Evolutionary conservation across 225 moss, liverwort and hornwort species (phyloP).

Genomic region (Antitrichia curtipendula): DNA sequence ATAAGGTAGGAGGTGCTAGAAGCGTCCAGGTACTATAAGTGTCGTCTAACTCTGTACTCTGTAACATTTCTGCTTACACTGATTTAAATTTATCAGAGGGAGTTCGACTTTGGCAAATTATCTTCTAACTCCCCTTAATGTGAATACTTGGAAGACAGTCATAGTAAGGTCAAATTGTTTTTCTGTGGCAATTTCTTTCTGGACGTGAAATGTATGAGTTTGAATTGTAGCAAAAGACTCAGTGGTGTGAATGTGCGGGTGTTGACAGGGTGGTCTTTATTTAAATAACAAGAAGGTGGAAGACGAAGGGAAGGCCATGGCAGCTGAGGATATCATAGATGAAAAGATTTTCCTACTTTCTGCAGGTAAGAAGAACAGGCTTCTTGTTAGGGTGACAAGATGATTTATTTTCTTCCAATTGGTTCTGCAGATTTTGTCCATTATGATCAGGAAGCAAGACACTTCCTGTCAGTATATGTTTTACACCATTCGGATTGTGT

Average conservation of each 20-base stretch:
- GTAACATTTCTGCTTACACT: background rate
- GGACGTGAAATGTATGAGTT: background rate
- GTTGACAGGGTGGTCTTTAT: constrained; percentile 71
- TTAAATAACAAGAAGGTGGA: constrained; percentile 85
- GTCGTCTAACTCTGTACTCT: no score
- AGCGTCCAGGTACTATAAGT: no score
- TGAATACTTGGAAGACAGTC: no score
- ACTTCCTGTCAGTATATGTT: background rate
- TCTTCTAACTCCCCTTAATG: background rate
- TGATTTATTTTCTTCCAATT: background rate
- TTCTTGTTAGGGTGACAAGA: constrained; percentile 55
- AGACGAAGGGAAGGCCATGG: constrained; percentile 59
- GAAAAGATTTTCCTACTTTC: constrained; percentile 74
- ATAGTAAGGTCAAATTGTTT: no score
- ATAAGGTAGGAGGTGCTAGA: background rate
- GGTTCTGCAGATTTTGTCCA: background rate
- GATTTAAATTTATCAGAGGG: background rate
- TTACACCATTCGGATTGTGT: background rate
- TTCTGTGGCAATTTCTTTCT: background rate
- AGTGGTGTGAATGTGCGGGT: background rate
- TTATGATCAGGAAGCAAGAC: background rate
- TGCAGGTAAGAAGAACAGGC: constrained; percentile 92
- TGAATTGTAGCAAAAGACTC: background rate
- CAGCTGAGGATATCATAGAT: constrained; percentile 48
- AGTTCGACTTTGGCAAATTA: background rate